These are phyloP conservation scores for Coffea humblotiana DNA, from an alignment of 305 asterid genomes.

Conservation along the genomic window DNA sequence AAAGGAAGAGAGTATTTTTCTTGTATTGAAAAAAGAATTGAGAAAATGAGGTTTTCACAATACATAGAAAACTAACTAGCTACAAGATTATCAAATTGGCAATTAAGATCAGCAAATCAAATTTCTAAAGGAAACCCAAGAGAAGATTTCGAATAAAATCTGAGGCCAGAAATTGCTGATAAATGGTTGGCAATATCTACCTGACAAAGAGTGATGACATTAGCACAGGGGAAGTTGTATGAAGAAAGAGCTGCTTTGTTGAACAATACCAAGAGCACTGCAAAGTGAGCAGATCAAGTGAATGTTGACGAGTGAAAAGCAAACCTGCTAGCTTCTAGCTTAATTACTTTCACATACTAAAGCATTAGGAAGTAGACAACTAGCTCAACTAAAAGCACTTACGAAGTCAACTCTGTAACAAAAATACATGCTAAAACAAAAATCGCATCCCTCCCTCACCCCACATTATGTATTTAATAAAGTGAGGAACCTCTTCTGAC, in stretches of 20 bases:
- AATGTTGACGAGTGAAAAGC: background rate
- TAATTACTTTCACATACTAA: background rate
- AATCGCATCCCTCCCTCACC: background rate
- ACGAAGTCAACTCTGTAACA: background rate
- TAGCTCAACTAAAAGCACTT: background rate
- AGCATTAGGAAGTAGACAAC: background rate
- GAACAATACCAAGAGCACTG: slow-evolving; percentile 88
- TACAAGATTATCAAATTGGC: background rate
- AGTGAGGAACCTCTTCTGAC: background rate
- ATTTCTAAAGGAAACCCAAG: background rate
- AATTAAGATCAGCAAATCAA: background rate
- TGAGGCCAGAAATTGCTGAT: background rate
- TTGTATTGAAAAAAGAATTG: background rate
- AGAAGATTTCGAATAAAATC: background rate
- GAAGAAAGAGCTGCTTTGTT: slow-evolving; percentile 96
- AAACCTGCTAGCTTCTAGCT: background rate
- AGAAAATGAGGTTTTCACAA: background rate
- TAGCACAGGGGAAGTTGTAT: slow-evolving; percentile 76
- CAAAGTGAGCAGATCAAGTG: slow-evolving; percentile 28
- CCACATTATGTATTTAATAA: background rate
- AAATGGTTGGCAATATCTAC: slow-evolving; percentile 27
- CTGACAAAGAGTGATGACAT: slow-evolving; percentile 92
- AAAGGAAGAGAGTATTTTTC: background rate
- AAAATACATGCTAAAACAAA: background rate
- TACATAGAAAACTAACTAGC: background rate